Conservation (phyloP, 1,284 basidiomycete species). For the Cystobasidium sp. region DNA sequence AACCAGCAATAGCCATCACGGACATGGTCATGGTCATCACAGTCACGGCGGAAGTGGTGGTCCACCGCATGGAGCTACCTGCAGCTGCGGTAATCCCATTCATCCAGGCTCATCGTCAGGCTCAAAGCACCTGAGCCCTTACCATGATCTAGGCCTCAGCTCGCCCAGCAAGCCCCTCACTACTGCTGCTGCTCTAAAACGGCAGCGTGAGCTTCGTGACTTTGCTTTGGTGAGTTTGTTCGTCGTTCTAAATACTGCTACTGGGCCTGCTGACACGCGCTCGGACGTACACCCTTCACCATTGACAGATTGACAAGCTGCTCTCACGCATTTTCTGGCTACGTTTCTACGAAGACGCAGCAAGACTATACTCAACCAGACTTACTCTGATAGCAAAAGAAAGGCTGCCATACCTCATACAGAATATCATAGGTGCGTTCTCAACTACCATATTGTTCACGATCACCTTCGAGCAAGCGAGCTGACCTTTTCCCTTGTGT, state of each 20-base stretch:
- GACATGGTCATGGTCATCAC: slow-evolving; percentile 14
- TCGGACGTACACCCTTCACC: background rate
- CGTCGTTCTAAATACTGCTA: background rate
- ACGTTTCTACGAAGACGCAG: slow-evolving; percentile 41
- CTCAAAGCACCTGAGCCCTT: background rate
- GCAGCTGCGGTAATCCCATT: slow-evolving; percentile 36
- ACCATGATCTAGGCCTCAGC: slow-evolving; percentile 17
- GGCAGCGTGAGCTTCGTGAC: slow-evolving; percentile 42
- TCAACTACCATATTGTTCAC: background rate
- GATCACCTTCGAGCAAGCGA: background rate
- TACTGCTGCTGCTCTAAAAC: slow-evolving; percentile 24
- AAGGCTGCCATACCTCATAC: slow-evolving; percentile 33
- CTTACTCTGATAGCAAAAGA: slow-evolving; percentile 39
- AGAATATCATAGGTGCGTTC: slow-evolving; percentile 39
- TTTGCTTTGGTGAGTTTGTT: slow-evolving; percentile 33
- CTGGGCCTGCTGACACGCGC: background rate
- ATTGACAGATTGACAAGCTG: slow-evolving; percentile 36
- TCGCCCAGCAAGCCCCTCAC: slow-evolving; percentile 33
- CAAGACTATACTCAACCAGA: slow-evolving; percentile 41
- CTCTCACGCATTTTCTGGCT: slow-evolving; percentile 43
- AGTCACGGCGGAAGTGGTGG: slow-evolving; percentile 4
- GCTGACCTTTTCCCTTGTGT: background rate
- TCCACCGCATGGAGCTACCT: background rate
- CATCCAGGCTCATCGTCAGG: background rate
- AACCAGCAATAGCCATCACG: background rate